A percentile compares a stretch with the other conserved stretches of the same genome.
Evolutionary conservation across 306 rosid genomes (phyloP).

Genomic region (Corylus avellana): DNA sequence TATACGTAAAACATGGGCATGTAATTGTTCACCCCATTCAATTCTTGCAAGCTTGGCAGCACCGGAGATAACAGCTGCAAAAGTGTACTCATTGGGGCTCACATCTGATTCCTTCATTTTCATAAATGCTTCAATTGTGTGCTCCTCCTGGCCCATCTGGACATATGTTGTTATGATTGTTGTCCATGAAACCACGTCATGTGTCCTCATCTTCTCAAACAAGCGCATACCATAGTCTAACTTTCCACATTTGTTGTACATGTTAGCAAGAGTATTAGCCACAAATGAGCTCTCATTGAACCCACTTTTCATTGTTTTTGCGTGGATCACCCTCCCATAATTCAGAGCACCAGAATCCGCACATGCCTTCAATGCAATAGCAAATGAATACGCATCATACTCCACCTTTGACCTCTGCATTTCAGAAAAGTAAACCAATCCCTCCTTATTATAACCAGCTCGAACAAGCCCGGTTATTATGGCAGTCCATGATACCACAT

Average conservation of each 20-base stretch:
- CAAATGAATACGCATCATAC: constrained; percentile 60
- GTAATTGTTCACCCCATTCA: constrained; percentile 70
- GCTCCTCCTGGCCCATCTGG: constrained; percentile 58
- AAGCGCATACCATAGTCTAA: constrained; percentile 55
- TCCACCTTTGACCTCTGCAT: constrained; percentile 75
- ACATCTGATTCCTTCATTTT: constrained; percentile 61
- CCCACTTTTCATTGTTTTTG: constrained; percentile 66
- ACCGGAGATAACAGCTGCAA: constrained; percentile 63
- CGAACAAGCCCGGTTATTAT: constrained; percentile 72
- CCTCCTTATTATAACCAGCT: constrained; percentile 51
- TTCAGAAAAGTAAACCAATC: constrained; percentile 61
- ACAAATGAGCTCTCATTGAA: constrained; percentile 64
- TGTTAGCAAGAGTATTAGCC: constrained; percentile 59
- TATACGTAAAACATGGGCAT: constrained; percentile 49
- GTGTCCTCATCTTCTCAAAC: constrained; percentile 56
- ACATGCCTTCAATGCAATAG: constrained; percentile 69
- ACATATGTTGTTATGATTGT: constrained; percentile 50
- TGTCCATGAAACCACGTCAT: constrained; percentile 86
- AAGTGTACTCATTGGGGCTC: constrained; percentile 71
- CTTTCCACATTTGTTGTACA: constrained; percentile 81
- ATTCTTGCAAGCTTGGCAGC: constrained; percentile 58
- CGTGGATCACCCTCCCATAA: constrained; percentile 63
- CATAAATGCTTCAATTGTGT: constrained; percentile 56
- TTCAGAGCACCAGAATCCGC: constrained; percentile 61
- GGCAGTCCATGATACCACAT: constrained; percentile 77